Conservation (phyloP, 352 stramenopile species). For the Phytophthora pseudosyringae region DNA sequence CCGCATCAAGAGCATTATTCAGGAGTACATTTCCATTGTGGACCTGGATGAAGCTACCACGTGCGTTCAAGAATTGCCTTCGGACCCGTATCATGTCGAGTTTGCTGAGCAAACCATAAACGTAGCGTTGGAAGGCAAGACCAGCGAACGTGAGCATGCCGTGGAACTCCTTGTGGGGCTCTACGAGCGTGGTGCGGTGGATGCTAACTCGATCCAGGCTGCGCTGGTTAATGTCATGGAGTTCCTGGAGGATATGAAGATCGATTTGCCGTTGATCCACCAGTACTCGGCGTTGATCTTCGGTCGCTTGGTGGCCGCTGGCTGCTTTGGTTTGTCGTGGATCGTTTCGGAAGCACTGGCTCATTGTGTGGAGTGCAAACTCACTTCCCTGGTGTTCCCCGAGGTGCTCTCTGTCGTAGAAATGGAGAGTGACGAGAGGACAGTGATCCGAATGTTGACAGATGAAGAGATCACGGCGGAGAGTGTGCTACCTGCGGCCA, state of each 20-base stretch:
- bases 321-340: slow-evolving; percentile 88
- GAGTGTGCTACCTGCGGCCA: slow-evolving; percentile 52
- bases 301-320: slow-evolving; percentile 72
- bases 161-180: slow-evolving; percentile 80
- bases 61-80: slow-evolving; percentile 76
- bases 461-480: slow-evolving; percentile 78
- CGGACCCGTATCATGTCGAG: slow-evolving; percentile 52
- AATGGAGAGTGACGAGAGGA: slow-evolving; percentile 63
- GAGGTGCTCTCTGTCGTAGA: slow-evolving; percentile 82
- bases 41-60: slow-evolving; percentile 78
- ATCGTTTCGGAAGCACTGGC: slow-evolving; percentile 66
- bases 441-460: slow-evolving; percentile 76
- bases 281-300: slow-evolving; percentile 81
- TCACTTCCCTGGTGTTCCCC: slow-evolving; percentile 74
- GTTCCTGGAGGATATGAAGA: slow-evolving; percentile 87
- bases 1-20: slow-evolving; percentile 88
- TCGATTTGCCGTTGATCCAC: slow-evolving; percentile 85
- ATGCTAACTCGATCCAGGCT: slow-evolving; percentile 75
- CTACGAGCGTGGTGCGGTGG: slow-evolving; percentile 70
- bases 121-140: slow-evolving; percentile 77
- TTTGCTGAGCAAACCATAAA: slow-evolving; percentile 82
- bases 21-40: slow-evolving; percentile 83
- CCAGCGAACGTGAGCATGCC: slow-evolving; percentile 64
- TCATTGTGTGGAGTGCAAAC: slow-evolving; percentile 63
- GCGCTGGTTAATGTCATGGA: slow-evolving; percentile 76